phyloP scores from a whole-genome alignment of 2,329 filamentous ascomycete genomes.

The Fusarium coicis region DNA sequence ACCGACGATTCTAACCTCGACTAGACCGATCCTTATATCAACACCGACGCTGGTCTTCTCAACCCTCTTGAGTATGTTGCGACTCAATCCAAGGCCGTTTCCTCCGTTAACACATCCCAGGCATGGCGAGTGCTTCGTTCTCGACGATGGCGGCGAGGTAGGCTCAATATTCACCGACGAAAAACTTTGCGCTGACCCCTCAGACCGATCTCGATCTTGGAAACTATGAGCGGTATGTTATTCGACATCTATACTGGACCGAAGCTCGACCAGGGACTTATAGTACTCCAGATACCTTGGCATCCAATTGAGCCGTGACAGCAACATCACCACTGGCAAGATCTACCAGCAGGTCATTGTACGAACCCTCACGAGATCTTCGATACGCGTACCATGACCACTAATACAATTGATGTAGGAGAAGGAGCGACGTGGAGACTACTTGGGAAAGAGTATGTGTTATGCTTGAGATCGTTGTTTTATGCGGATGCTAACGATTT shows the following conservation, averaged over 20 bases:
- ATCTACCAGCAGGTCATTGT: conserved; percentile 91
- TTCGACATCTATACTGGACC: background rate
- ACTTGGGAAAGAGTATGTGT: conserved; percentile 28
- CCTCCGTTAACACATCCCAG: conserved; percentile 51
- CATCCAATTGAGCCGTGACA: conserved; percentile 83
- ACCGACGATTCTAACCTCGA: conserved; percentile 33
- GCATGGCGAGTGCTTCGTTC: conserved; percentile 90
- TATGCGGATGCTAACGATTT: conserved; percentile 1
- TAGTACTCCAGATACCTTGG: conserved; percentile 69
- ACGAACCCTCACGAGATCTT: conserved; percentile 45
- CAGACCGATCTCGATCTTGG: conserved; percentile 65
- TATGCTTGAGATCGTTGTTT: background rate
- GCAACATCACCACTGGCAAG: conserved; percentile 98
- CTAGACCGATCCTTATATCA: conserved; percentile 64
- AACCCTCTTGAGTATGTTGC: conserved; percentile 48
- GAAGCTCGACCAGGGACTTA: background rate
- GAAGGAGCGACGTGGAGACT: conserved; percentile 70
- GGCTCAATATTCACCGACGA: background rate
- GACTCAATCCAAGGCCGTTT: background rate
- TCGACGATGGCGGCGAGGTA: conserved; percentile 69
- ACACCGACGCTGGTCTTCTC: conserved; percentile 49
- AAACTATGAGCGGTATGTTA: conserved; percentile 61
- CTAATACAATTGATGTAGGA: conserved; percentile 52
- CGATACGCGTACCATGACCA: background rate
- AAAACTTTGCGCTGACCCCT: conserved; percentile 12